Conservation (phyloP, 495 filamentous ascomycete species). For the Chaetomium cochliodes region DNA sequence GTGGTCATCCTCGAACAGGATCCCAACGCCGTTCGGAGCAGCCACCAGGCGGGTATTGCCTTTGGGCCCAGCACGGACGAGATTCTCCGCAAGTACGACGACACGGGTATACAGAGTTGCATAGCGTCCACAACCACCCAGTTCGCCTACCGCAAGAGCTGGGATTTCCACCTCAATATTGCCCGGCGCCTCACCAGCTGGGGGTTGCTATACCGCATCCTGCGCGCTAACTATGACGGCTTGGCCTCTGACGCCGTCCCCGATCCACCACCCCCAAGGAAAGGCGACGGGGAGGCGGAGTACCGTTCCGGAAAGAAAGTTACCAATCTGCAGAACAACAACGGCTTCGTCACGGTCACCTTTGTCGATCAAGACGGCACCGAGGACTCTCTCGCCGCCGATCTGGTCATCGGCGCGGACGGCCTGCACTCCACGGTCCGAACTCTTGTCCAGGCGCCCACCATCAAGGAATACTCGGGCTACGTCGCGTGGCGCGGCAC, state of each 20-base stretch:
- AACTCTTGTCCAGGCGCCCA: slow-evolving; percentile 38
- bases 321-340: slow-evolving; percentile 35
- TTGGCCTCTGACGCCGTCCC: slow-evolving; percentile 31
- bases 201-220: slow-evolving; percentile 48
- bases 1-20: slow-evolving; percentile 52
- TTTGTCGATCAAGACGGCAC: slow-evolving; percentile 26
- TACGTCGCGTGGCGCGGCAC: slow-evolving; percentile 54
- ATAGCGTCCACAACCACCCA: slow-evolving; percentile 1
- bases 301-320: slow-evolving; percentile 47
- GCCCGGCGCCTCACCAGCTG: slow-evolving; percentile 45
- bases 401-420: slow-evolving; percentile 53
- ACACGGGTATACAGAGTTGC: slow-evolving; percentile 18
- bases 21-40: slow-evolving; percentile 35
- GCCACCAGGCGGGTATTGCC: slow-evolving; percentile 52
- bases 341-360: slow-evolving; percentile 31
- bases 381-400: slow-evolving; percentile 31
- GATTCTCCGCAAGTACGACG: slow-evolving; percentile 27
- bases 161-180: slow-evolving; percentile 7
- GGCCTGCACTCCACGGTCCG: slow-evolving; percentile 52
- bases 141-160: slow-evolving; percentile 20
- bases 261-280: slow-evolving; percentile 23
- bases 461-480: slow-evolving; percentile 48
- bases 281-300: slow-evolving; percentile 36
- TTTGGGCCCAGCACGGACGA: slow-evolving; percentile 29
- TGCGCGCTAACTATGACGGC: slow-evolving; percentile 54